Base-by-base conservation (phyloP, 176 grass and related monocot genomes). In the Cenchrus americanus region DNA sequence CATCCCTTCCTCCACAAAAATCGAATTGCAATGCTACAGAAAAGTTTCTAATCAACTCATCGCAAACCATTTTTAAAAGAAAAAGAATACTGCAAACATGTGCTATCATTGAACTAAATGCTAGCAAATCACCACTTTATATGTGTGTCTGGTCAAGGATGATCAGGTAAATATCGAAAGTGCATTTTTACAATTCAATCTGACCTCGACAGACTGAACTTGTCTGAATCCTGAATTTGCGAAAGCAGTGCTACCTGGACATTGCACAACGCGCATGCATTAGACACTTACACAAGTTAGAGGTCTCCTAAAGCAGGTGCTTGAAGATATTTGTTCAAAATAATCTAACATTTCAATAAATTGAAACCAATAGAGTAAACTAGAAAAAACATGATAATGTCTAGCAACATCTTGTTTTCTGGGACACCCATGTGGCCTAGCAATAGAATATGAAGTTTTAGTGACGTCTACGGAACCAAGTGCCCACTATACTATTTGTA, bases 161-260 rank as follows among this genome's bases (percentile, higher is more conserved):
- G 18, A 65, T 49, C 44, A 19, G 32, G 19, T 3, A 78, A 49
- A 71, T 55, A 78, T 55, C 48, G 34, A 51, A 88, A 78, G 21
- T 30, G 14, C 58, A 66, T 21, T 69, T 61, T 83, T 51, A 32
- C 52, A 75, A 50, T 52, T 79, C 49, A 73, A 84, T 84, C 81
- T 88, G 79, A 77, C 68, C 75, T 84, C 81, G 7, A 73, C 75
- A 80, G 76, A 60, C 43, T 89, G 43, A 32, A 43, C 34, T 84
- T 62, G 53, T 59, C n/a, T 34, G 82, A 79, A 85, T 84, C 87
- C 42, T 68, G 87, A 80, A 80, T 84, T 84, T 89, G 76, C 76
- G 80, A 80, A 80, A 82, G 62, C 82, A 84, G 81, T 84, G 75
- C 62, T 84, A 89, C 76, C 82, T 76, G 77, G 62, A 89, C 52